Conservation (phyloP, 1,284 basidiomycete genomes). For the Ustilago sp. region DNA sequence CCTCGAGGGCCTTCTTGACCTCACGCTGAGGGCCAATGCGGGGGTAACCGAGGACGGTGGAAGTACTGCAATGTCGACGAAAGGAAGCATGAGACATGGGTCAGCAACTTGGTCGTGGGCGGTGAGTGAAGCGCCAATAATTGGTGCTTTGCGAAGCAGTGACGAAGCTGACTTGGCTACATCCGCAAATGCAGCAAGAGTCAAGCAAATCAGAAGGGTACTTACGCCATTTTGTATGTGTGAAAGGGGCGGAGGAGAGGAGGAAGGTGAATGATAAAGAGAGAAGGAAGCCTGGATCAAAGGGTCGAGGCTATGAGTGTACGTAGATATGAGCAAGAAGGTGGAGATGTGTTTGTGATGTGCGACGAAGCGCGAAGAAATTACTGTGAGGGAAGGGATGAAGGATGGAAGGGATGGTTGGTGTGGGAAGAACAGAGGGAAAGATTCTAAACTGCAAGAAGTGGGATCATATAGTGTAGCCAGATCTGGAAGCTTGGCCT, state of each 20-base stretch:
- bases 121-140: neutral
- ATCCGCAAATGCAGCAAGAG: neutral
- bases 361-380: constrained; percentile 7
- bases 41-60: constrained; percentile 84
- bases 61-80: constrained; percentile 40
- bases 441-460: neutral
- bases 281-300: constrained; percentile 12
- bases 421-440: constrained; percentile 16
- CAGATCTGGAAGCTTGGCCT: constrained; percentile 7
- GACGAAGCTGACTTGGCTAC: neutral
- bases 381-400: constrained; percentile 4
- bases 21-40: constrained; percentile 96
- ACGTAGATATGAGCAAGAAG: constrained; percentile 35
- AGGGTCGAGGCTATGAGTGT: constrained; percentile 15
- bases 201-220: neutral
- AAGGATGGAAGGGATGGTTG: constrained; percentile 15
- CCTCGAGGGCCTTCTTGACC: constrained; percentile 87
- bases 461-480: constrained; percentile 28
- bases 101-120: constrained; percentile 1
- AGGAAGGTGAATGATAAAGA: constrained; percentile 18
- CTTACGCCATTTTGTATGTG: constrained; percentile 48
- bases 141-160: neutral
- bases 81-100: neutral
- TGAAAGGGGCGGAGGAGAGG: constrained; percentile 19
- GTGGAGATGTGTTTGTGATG: neutral